These are phyloP conservation scores for Sarcocystis neurona DNA, from an alignment of 169 alveolate species.

Conservation along the genomic window DNA sequence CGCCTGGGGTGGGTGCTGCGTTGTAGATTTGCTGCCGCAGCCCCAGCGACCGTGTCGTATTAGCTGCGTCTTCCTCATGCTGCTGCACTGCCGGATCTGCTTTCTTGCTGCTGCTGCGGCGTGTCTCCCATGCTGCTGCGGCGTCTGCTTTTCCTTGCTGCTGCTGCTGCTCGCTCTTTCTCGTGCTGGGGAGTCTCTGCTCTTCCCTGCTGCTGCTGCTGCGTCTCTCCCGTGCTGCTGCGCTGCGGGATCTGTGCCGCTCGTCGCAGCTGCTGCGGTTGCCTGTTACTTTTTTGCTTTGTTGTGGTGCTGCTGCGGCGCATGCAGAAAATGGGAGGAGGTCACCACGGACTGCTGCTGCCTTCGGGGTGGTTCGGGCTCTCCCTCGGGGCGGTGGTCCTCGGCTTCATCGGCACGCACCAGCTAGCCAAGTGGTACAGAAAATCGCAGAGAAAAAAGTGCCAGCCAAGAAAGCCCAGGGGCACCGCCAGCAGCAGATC, in stretches of 20 bases:
- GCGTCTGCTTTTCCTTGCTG: not conserved
- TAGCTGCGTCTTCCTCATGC: no score
- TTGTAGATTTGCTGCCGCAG: not conserved
- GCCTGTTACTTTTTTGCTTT: not conserved
- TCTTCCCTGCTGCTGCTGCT: not conserved
- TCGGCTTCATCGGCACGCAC: conserved; percentile 38
- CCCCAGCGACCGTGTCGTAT: no score
- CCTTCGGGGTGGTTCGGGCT: conserved; percentile 46
- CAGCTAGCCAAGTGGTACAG: conserved; percentile 46
- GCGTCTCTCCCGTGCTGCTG: not conserved
- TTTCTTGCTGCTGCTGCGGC: no score
- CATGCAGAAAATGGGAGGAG: conserved; percentile 9
- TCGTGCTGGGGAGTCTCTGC: not conserved
- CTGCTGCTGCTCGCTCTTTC: not conserved
- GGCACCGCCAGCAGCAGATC: no score
- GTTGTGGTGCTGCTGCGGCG: not conserved
- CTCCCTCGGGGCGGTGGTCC: conserved; percentile 28
- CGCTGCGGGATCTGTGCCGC: not conserved
- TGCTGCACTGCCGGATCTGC: no score
- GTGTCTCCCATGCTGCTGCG: not conserved
- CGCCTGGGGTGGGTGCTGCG: not conserved
- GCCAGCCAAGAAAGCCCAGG: no score
- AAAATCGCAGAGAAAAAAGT: no score
- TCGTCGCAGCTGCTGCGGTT: not conserved
- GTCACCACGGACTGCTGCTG: conserved; percentile 46